Evolutionary conservation across 2,329 filamentous ascomycete genomes (phyloP).

Genomic region (Beauveria sp.): DNA sequence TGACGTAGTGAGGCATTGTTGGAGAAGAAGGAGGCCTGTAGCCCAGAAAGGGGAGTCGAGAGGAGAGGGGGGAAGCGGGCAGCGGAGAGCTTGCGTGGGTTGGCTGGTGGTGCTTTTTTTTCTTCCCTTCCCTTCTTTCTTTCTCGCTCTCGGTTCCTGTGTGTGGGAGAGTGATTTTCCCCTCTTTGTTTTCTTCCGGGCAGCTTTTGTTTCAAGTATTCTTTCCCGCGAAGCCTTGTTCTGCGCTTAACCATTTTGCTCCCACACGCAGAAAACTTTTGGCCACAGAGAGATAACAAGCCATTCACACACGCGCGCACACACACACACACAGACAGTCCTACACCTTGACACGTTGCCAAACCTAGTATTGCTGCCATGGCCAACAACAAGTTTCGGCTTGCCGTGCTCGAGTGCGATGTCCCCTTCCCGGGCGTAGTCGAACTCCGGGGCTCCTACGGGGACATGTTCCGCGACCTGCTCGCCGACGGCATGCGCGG

Average conservation of each 20-base stretch:
- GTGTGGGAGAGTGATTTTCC: background rate
- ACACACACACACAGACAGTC: background rate
- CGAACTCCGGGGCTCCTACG: constrained; percentile 22
- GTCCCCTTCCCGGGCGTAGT: constrained; percentile 22
- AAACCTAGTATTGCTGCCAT: background rate
- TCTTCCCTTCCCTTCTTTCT: background rate
- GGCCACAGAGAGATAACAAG: background rate
- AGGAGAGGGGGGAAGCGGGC: background rate
- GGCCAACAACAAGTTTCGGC: constrained; percentile 14
- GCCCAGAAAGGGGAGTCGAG: background rate
- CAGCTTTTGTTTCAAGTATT: too few species aligned
- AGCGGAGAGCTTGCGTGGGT: background rate
- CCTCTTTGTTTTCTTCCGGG: background rate
- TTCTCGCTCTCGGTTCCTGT: background rate
- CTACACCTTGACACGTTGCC: background rate
- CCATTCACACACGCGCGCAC: background rate
- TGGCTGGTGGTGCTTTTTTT: background rate
- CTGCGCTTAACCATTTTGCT: too few species aligned
- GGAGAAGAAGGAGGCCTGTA: background rate
- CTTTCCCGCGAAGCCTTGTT: too few species aligned
- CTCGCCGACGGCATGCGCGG: constrained; percentile 19
- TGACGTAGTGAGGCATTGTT: background rate
- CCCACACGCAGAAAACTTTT: background rate
- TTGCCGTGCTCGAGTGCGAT: constrained; percentile 25
- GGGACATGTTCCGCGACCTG: constrained; percentile 24